Evolutionary conservation across 2,329 filamentous ascomycete species (phyloP), one percentile per base, ranked within the genome.

Genomic region (Amphichorda felina): DNA sequence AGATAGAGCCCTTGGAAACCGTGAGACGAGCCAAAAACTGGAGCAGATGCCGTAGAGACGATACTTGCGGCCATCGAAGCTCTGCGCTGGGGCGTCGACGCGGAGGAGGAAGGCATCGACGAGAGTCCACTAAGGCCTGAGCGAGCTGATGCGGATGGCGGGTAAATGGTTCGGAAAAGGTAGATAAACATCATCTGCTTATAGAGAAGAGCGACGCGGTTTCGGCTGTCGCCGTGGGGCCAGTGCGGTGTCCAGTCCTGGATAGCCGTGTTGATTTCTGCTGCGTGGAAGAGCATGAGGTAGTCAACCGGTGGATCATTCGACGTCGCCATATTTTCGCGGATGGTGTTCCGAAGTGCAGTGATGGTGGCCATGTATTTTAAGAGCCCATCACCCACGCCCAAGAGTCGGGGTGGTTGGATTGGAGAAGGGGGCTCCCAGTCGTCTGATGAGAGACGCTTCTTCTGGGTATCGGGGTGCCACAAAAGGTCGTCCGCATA

Each of bases 331-430:
- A 86, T 78, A 35, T 84, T 77, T 22, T 65, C 62, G 5, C 87
- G 74, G 41, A 94, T 82, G 3, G 68, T 68, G 53, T 88, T 81
- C 29, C 86, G 73, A 26, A 94, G 72, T 10, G 73, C 72, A 2
- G 83, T 86, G 40, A 93, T 89, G 48, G 83, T 75, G 7, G 80
- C 79, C 21, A 94, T 77, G 50, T 82, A 79, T 24, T 72, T 70
- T 50, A 94, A 87, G 2, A 94, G 64, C 1, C 84, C 84, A 48
- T 94, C 86, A 28, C 82, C 76, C 18, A 94, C 79, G 16, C 87
- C 87, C 5, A 94, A 65, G 4, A 94, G 65, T n/a, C 72, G 65
- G 5, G 69, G 63, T 0, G 64, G 59, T 14, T 68, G 55, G 19
- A 70, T 63, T 3, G 58, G 50, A 2, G 56, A 44, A 27, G 56